These are phyloP conservation scores for Phialophora chinensis DNA, from an alignment of 2,329 filamentous ascomycete species.

Conservation along the genomic window DNA sequence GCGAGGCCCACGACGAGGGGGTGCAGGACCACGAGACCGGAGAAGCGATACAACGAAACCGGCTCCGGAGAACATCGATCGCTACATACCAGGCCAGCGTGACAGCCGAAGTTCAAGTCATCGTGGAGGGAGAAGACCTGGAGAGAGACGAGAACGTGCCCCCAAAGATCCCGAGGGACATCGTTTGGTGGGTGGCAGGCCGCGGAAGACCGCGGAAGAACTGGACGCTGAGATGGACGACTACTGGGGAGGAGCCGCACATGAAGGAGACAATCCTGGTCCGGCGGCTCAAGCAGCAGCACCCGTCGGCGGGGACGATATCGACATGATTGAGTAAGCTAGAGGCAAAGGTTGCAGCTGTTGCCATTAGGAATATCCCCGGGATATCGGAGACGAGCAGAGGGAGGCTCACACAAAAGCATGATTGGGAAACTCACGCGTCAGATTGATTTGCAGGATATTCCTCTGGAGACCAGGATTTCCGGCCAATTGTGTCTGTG, in stretches of 20 bases:
- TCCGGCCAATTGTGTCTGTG: background rate
- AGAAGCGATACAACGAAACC: slow-evolving; percentile 62
- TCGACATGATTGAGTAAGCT: slow-evolving; percentile 72
- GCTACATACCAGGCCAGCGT: slow-evolving; percentile 72
- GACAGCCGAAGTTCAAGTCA: slow-evolving; percentile 50
- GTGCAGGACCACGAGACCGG: slow-evolving; percentile 51
- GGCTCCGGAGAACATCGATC: slow-evolving; percentile 72
- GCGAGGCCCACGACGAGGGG: slow-evolving; percentile 47
- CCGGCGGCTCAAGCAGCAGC: slow-evolving; percentile 43
- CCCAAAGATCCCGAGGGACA: slow-evolving; percentile 46
- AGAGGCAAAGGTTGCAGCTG: background rate
- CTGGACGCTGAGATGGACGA: slow-evolving; percentile 97
- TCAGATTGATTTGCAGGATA: background rate
- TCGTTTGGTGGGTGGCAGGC: slow-evolving; percentile 61
- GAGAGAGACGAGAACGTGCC: slow-evolving; percentile 48
- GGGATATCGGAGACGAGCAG: background rate
- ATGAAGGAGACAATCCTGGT: slow-evolving; percentile 45
- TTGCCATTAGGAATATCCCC: background rate
- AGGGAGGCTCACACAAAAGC: background rate
- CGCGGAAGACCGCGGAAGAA: slow-evolving; percentile 87
- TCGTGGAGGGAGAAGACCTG: slow-evolving; percentile 54
- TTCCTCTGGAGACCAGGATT: background rate
- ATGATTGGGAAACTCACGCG: background rate
- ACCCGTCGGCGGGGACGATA: slow-evolving; percentile 57
- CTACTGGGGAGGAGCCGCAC: slow-evolving; percentile 70